Evolutionary conservation across 2,329 filamentous ascomycete species (phyloP).

Genomic region (Dactylellina drechsleri): DNA sequence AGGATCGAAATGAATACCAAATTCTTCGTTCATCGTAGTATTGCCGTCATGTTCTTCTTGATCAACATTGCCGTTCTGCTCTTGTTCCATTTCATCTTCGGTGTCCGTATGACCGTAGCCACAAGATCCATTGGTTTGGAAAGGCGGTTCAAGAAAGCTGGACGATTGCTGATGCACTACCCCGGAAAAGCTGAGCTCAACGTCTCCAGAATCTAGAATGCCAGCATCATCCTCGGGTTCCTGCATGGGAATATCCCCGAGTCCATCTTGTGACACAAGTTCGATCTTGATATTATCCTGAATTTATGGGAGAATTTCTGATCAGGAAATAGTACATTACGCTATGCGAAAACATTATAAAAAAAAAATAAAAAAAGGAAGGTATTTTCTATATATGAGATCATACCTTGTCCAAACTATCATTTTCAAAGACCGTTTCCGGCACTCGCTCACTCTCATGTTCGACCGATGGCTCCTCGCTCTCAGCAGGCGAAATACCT

Average conservation of each 20-base stretch:
- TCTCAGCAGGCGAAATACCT: slow-evolving; percentile 6
- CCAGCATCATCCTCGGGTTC: slow-evolving; percentile 14
- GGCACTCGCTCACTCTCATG: slow-evolving; percentile 29
- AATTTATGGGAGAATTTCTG: slow-evolving; percentile 2
- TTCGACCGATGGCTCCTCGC: neutral
- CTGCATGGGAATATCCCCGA: slow-evolving; percentile 26
- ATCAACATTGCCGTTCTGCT: neutral
- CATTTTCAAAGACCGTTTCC: slow-evolving; percentile 30
- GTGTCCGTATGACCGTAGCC: slow-evolving; percentile 39
- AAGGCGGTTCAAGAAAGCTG: slow-evolving; percentile 42
- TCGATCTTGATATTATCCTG: slow-evolving; percentile 36
- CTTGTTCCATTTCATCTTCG: slow-evolving; percentile 19
- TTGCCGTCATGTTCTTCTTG: neutral
- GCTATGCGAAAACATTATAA: neutral
- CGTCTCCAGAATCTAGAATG: slow-evolving; percentile 8
- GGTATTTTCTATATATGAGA: slow-evolving; percentile 12
- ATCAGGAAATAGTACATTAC: slow-evolving; percentile 35
- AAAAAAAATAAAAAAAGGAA: slow-evolving; percentile 13
- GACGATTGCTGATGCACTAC: slow-evolving; percentile 32
- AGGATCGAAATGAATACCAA: neutral
- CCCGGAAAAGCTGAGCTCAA: slow-evolving; percentile 5
- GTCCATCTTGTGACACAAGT: slow-evolving; percentile 23
- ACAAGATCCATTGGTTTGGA: slow-evolving; percentile 46
- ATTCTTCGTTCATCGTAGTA: neutral
- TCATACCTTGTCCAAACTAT: slow-evolving; percentile 44